Evolutionary conservation across 78 protist species (phyloP), one percentile per base, ranked within the genome.

Genomic region (Dictyostelium intermedium): DNA sequence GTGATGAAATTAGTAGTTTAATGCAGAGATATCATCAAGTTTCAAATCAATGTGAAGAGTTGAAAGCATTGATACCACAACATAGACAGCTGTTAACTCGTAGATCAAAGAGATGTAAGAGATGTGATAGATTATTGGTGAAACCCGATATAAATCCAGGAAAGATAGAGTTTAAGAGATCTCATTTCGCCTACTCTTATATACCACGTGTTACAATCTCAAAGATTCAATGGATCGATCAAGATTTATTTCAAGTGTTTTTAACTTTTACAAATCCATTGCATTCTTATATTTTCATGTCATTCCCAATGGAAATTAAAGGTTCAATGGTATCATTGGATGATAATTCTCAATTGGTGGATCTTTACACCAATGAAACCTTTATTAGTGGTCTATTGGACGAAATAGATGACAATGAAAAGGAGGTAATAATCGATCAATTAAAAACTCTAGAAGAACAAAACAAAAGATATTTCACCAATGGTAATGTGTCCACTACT

Each of bases 121-220:
- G 93, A 41, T 87, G 93, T 45, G 93, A 87, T 66, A 77, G 74
- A 32, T 47, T 87, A n/a, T 39, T 87, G 5, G 80, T 61, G 1
- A 87, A 87, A 82, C 79, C 89, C 10, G 89, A 83, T 25, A 27
- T 87, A 11, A 66, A 76, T 27, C 78, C 80, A 7, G 45, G 43
- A 9, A 87, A 87, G 27, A 87, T 84, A n/a, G 93, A 87, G 11
- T 79, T 87, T 27, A 87, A 87, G 50, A 39, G 93, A 41, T 84
- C 80, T 30, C 93, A 87, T 53, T 87, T 87, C 70, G 93, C 85
- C 7, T 87, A 77, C 79, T 27, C 93, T 3, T 79, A 43, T 9
- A 76, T 87, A 18, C 93, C 93, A 23, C 69, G 93, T 30, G 16
- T 87, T 4, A 10, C 16, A 13, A 43, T 87, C 3, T 2, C 47